These are phyloP conservation scores for Zygosaccharomyces sapae DNA, from an alignment of 1,139 yeast species.

Conservation along the genomic window DNA sequence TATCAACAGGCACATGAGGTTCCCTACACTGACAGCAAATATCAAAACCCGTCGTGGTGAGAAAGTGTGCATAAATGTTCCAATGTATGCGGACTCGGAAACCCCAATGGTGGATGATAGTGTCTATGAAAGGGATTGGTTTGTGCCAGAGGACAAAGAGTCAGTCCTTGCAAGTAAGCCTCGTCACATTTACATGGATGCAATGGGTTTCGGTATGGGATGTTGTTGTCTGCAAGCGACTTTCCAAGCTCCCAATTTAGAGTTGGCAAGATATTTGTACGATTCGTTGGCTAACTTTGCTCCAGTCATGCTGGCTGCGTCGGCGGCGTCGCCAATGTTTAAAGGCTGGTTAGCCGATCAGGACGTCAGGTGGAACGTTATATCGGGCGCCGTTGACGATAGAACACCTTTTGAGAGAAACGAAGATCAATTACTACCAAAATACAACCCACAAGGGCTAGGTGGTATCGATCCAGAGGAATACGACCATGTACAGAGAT, in stretches of 20 bases:
- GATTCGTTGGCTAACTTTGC: conserved; percentile 85
- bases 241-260: conserved; percentile 77
- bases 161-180: conserved; percentile 67
- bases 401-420: conserved; percentile 81
- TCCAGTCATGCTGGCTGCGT: conserved; percentile 72
- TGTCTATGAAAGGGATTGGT: conserved; percentile 54
- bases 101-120: conserved; percentile 71
- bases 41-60: conserved; percentile 85
- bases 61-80: conserved; percentile 87
- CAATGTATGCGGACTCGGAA: conserved; percentile 67
- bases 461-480: conserved; percentile 45
- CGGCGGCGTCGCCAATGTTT: conserved; percentile 91
- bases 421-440: conserved; percentile 48
- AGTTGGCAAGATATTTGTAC: conserved; percentile 72
- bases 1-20: conserved; percentile 89
- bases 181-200: conserved; percentile 89
- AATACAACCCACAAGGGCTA: conserved; percentile 37
- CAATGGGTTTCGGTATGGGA: conserved; percentile 99
- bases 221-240: conserved; percentile 91
- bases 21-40: conserved; percentile 93
- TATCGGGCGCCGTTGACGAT: conserved; percentile 90
- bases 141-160: conserved; percentile 63
- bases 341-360: conserved; percentile 90
- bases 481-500: conserved; percentile 46
- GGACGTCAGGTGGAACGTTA: conserved; percentile 97